A percentile compares a stretch with the other conserved stretches of the same genome.
Conservation (phyloP, 768 basidiomycete genomes). For the Suillus cothurnatus region DNA sequence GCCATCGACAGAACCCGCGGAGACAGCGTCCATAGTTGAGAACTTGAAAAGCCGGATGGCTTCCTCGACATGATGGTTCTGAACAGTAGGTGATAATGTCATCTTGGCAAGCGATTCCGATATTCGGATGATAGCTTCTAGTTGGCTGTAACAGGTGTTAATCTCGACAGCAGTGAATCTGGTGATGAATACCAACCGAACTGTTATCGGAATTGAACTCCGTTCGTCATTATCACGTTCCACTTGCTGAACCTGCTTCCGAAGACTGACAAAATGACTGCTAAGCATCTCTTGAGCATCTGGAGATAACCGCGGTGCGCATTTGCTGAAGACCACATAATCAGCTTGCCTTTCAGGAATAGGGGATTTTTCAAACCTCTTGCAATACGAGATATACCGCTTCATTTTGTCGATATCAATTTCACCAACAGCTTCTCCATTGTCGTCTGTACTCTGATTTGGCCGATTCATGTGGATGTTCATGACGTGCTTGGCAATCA, state of each 20-base stretch:
- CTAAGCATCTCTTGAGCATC: constrained; percentile 97
- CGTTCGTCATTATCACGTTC: constrained; percentile 97
- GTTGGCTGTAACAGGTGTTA: constrained; percentile 53
- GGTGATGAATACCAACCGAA: constrained; percentile 63
- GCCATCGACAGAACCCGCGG: constrained; percentile 91
- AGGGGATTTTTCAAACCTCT: constrained; percentile 57
- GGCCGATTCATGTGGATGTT: constrained; percentile 97
- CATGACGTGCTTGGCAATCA: constrained; percentile 97
- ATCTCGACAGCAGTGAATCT: constrained; percentile 8
- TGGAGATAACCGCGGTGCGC: constrained; percentile 89
- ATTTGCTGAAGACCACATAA: constrained; percentile 63
- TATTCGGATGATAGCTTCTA: constrained; percentile 98
- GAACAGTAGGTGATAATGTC: constrained; percentile 83
- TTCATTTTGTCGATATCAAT: constrained; percentile 99
- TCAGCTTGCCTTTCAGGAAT: constrained; percentile 4
- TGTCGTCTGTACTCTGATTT: constrained; percentile 60
- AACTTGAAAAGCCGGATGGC: constrained; percentile 97
- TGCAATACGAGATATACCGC: constrained; percentile 94
- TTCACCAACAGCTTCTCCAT: constrained; percentile 76
- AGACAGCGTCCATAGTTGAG: constrained; percentile 99
- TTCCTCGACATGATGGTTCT: constrained; percentile 95
- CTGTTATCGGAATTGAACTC: constrained; percentile 96
- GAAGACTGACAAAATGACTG: constrained; percentile 90
- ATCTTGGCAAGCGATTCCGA: constrained; percentile 97
- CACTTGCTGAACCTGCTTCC: constrained; percentile 93